Percentiles rank a stretch among this genome's conserved stretches.
phyloP scores from a whole-genome alignment of 2,329 filamentous ascomycete genomes.

The Ophiostoma sp. region DNA sequence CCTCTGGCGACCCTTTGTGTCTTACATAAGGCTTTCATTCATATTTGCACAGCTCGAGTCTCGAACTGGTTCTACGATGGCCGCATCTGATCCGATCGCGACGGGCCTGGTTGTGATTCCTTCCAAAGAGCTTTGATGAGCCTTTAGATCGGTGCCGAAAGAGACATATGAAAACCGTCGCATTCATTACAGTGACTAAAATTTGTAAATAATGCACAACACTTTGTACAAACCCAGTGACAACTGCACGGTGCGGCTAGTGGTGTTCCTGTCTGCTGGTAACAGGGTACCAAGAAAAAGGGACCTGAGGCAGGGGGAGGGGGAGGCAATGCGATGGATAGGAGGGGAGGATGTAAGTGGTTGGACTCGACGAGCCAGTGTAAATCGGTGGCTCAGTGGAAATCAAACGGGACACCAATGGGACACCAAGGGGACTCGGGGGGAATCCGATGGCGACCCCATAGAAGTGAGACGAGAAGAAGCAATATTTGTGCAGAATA shows the following conservation, averaged over 20 bases:
- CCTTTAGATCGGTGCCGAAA: no score
- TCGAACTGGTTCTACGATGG: background rate
- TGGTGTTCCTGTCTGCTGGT: background rate
- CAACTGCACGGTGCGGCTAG: background rate
- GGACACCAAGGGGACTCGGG: no score
- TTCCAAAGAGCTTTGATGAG: no score
- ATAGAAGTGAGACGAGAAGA: background rate
- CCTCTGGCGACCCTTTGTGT: conserved; percentile 5
- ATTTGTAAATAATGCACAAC: no score
- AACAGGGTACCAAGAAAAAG: background rate
- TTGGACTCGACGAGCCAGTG: background rate
- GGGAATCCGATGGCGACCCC: background rate
- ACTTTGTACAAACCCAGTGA: background rate
- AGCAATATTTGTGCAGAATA: background rate
- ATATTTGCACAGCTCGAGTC: background rate
- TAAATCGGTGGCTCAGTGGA: no score
- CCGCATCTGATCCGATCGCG: background rate
- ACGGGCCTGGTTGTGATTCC: no score
- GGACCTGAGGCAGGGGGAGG: background rate
- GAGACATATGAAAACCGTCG: no score
- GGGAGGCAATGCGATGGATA: background rate
- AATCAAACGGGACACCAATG: no score
- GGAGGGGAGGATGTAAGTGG: background rate
- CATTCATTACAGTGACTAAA: no score
- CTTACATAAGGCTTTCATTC: background rate